These are phyloP conservation scores for Xerocomellus chrysenteron DNA, from an alignment of 768 basidiomycete genomes.

Conservation along the genomic window DNA sequence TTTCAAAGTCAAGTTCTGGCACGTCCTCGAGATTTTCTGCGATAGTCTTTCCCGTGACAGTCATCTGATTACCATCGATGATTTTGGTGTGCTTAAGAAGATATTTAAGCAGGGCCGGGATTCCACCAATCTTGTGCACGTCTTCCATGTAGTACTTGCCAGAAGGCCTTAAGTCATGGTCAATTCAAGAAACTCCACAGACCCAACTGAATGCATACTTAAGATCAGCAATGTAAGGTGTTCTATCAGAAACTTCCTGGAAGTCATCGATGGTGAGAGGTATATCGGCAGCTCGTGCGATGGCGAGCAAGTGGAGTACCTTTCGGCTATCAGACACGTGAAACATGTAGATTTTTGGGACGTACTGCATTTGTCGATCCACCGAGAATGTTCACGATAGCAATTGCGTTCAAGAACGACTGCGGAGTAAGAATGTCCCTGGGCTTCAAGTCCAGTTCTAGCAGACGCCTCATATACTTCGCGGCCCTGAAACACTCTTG, in stretches of 20 bases:
- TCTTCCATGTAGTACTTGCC: slow-evolving; percentile 92
- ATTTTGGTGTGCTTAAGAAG: slow-evolving; percentile 74
- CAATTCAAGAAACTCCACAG: not conserved
- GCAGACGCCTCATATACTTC: slow-evolving; percentile 68
- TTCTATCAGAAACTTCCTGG: slow-evolving; percentile 73
- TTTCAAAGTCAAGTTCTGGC: slow-evolving; percentile 63
- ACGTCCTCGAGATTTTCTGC: slow-evolving; percentile 85
- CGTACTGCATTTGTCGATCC: slow-evolving; percentile 86
- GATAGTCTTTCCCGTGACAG: slow-evolving; percentile 89
- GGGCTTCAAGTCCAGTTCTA: slow-evolving; percentile 82
- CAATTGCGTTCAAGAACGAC: slow-evolving; percentile 82
- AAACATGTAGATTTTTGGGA: not conserved
- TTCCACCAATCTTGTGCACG: slow-evolving; percentile 80
- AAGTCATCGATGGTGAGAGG: slow-evolving; percentile 83
- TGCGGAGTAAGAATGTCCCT: slow-evolving; percentile 67
- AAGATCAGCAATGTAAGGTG: slow-evolving; percentile 83
- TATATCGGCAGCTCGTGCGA: slow-evolving; percentile 78
- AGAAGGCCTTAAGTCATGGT: slow-evolving; percentile 53
- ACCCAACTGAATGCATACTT: slow-evolving; percentile 43
- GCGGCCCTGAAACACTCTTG: slow-evolving; percentile 83
- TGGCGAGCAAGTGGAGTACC: slow-evolving; percentile 83
- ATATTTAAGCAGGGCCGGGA: slow-evolving; percentile 84
- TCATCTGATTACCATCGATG: slow-evolving; percentile 80
- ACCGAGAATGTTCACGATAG: slow-evolving; percentile 74
- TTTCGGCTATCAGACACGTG: slow-evolving; percentile 26